Evolutionary conservation across 2,329 filamentous ascomycete species (phyloP).

Genomic region (Colletotrichum karsti): DNA sequence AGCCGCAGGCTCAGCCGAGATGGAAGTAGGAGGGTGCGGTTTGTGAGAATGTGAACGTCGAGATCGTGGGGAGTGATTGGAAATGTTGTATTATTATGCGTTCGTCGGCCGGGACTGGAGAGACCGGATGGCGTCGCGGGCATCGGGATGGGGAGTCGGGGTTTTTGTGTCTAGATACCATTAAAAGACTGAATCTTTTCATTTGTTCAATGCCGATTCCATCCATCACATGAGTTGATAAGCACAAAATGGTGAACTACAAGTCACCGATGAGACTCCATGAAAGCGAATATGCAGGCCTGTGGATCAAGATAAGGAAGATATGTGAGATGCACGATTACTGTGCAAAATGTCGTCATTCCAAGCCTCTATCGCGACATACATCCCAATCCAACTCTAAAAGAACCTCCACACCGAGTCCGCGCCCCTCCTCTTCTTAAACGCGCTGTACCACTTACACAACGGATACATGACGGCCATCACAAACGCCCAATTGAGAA

Average conservation of each 20-base stretch:
- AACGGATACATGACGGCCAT: conserved; percentile 50
- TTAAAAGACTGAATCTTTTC: background rate
- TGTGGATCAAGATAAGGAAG: background rate
- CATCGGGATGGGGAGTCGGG: background rate
- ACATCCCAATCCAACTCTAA: conserved; percentile 31
- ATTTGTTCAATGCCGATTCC: background rate
- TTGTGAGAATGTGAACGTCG: too few species aligned
- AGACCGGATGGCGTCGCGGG: background rate
- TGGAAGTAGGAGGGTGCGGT: conserved; percentile 9
- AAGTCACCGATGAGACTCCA: background rate
- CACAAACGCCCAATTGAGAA: conserved; percentile 43
- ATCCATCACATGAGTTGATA: too few species aligned
- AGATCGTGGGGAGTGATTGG: too few species aligned
- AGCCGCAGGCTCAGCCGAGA: conserved; percentile 2
- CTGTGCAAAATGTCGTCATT: conserved; percentile 6
- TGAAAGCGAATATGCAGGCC: too few species aligned
- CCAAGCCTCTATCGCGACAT: conserved; percentile 3
- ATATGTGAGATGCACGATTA: background rate
- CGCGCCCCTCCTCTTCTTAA: conserved; percentile 49
- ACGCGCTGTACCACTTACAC: conserved; percentile 50
- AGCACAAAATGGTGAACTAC: too few species aligned
- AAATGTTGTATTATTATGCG: too few species aligned
- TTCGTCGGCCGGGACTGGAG: background rate
- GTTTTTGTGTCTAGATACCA: background rate
- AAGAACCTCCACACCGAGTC: conserved; percentile 58